These are phyloP conservation scores for Neoarthrinium moseri DNA, from an alignment of 2,329 filamentous ascomycete genomes.

Conservation along the genomic window DNA sequence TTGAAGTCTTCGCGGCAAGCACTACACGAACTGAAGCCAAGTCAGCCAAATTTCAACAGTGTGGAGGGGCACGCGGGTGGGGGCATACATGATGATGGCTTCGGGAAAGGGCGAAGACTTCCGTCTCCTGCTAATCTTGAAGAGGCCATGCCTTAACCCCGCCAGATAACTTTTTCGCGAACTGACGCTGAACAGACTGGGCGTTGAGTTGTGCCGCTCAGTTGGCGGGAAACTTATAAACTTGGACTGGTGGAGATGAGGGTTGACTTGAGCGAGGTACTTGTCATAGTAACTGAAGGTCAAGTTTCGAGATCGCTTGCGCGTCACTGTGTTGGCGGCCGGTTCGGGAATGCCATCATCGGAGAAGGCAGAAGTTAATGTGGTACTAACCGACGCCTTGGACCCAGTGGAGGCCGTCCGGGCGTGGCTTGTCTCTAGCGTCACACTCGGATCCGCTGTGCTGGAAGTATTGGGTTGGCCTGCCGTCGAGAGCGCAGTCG, in stretches of 20 bases:
- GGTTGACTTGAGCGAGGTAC: conserved; percentile 45
- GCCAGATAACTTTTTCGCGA: conserved; percentile 44
- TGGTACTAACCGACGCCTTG: conserved; percentile 36
- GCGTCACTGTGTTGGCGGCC: conserved; percentile 21
- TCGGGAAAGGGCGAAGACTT: conserved; percentile 32
- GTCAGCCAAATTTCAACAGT: conserved; percentile 12
- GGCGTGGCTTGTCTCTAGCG: conserved; percentile 38
- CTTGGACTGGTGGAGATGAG: conserved; percentile 41
- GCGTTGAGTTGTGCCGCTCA: conserved; percentile 25
- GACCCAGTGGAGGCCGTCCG: conserved; percentile 44
- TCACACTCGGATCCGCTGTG: conserved; percentile 41
- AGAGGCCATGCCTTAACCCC: conserved; percentile 45
- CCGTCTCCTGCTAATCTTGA: conserved; percentile 40
- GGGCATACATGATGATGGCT: conserved; percentile 24
- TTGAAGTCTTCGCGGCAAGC: conserved; percentile 56
- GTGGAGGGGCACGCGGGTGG: no score
- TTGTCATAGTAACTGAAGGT: conserved; percentile 52
- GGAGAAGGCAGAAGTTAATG: conserved; percentile 42
- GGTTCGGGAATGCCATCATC: conserved; percentile 25
- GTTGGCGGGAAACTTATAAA: conserved; percentile 32
- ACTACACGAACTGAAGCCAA: conserved; percentile 47
- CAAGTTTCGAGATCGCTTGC: conserved; percentile 35
- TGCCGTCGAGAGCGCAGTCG: conserved; percentile 22
- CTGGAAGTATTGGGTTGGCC: conserved; percentile 36
- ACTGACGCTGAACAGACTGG: conserved; percentile 43